Conservation (phyloP, 2,329 filamentous ascomycete genomes). For the Xylariaceae sp. region DNA sequence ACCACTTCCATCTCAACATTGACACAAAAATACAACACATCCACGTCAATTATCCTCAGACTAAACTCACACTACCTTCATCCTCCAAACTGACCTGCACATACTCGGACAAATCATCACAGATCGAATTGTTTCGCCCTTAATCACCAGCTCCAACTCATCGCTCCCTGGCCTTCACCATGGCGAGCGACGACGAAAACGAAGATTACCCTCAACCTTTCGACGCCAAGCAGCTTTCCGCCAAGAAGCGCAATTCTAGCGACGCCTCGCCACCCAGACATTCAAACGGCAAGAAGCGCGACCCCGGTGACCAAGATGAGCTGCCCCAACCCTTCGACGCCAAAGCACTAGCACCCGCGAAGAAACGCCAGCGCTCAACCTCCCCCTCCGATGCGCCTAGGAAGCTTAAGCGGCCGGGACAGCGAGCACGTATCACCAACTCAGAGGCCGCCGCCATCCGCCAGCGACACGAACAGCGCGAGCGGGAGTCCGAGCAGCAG, state of each 20-base stretch:
- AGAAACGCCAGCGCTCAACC: constrained; percentile 55
- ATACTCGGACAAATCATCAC: too few species aligned
- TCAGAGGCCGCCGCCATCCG: constrained; percentile 67
- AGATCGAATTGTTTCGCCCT: too few species aligned
- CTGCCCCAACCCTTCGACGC: constrained; percentile 62
- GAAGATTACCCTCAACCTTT: constrained; percentile 40
- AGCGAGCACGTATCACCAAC: constrained; percentile 64
- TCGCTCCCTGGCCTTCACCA: constrained; percentile 17
- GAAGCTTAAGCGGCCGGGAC: constrained; percentile 67
- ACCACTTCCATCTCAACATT: too few species aligned
- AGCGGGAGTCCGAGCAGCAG: constrained; percentile 39
- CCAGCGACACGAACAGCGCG: constrained; percentile 58
- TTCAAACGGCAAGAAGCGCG: constrained; percentile 31
- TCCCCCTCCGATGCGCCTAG: constrained; percentile 50
- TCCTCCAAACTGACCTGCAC: too few species aligned
- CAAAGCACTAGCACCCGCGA: constrained; percentile 55
- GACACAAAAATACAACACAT: too few species aligned
- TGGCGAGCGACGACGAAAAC: constrained; percentile 32
- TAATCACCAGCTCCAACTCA: too few species aligned
- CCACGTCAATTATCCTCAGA: too few species aligned
- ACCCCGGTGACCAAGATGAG: constrained; percentile 32
- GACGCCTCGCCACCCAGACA: constrained; percentile 28
- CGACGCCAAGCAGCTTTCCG: constrained; percentile 40
- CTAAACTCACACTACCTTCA: too few species aligned
- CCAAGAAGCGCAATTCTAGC: constrained; percentile 41